Base-by-base conservation (phyloP, 371 early-diverging fungal species). In the Lichtheimia hyalospora region DNA sequence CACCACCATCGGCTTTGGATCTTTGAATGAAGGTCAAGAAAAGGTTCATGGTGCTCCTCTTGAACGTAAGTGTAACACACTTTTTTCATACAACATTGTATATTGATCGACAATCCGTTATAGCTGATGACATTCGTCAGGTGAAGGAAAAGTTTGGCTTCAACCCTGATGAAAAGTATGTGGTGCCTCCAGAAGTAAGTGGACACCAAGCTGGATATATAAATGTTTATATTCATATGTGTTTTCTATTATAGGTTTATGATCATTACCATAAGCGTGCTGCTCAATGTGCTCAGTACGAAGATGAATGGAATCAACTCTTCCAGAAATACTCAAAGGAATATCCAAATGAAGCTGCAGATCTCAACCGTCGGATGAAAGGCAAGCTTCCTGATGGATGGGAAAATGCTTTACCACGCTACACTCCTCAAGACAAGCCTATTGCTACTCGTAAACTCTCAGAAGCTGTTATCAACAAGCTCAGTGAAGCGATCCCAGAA, bases 11-110 rank as follows among this genome's bases (percentile, higher is more conserved):
- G 94, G 40, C 24, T 27, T 18, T 41, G 49, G 54, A 39, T 44
- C 96, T 46, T 71, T 82, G 67, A 81, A 89, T 68, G 89, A 94
- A 64, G 98, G 97, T 51, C 89, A 91, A 20, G 91, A 89, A 58
- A 94, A 94, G 79, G 90, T 89, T 42, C 92, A 93, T 81, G 99
- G 99, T 52, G 68, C 90, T 49, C 92, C 99, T 23, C 87, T 99
- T 40, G 92, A 92, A 49, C 64, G 79, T 79, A 71, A 69, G 68
- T 52, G n/a, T 51, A 43, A 21, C 13, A 10, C 24, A 54, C 28
- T 15, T 5, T 12, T 0, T 2, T 8, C 14, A 54, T 15, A 0
- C 24, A 14, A 43, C 25, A 57, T 28, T 24, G 55, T 18, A 5
- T 18, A 16, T 52, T 65, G 59, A 41, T 46, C 2, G 20, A 6